A percentile compares a stretch with the other conserved stretches of the same genome.
Evolutionary conservation across 202 grass and related monocot species (phyloP).

Genomic region (Panicum hallii): DNA sequence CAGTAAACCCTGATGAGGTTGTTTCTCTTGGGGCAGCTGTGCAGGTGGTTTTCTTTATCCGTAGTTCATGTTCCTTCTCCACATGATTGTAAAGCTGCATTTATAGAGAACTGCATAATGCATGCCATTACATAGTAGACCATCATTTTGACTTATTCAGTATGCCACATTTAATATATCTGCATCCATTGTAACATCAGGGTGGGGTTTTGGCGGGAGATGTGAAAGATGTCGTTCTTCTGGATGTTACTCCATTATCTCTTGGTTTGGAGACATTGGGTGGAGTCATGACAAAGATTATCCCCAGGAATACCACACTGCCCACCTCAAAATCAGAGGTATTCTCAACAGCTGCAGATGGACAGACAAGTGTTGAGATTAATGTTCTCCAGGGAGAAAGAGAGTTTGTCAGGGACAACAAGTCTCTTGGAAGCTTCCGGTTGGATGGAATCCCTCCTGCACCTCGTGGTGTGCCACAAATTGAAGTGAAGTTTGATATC

Average conservation of each 20-base stretch:
- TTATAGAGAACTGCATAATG: not conserved
- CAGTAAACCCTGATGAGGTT: constrained; percentile 96
- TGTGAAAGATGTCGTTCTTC: constrained; percentile 94
- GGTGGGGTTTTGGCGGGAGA: constrained; percentile 90
- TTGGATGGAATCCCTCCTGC: constrained; percentile 94
- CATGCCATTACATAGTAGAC: not conserved
- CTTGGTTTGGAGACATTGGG: constrained; percentile 92
- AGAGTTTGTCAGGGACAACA: constrained; percentile 96
- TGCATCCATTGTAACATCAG: constrained; percentile 48
- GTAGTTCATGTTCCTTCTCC: constrained; percentile 6
- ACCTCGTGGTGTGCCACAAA: constrained; percentile 85
- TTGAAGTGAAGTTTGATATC: constrained; percentile 98
- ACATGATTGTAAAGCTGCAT: constrained; percentile 3
- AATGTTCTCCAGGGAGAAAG: constrained; percentile 96
- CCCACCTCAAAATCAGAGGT: constrained; percentile 96
- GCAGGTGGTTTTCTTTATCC: constrained; percentile 63
- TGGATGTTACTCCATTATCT: constrained; percentile 85
- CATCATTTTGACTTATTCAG: constrained; percentile 17
- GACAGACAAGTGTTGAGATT: constrained; percentile 90
- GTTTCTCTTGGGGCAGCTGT: constrained; percentile 93
- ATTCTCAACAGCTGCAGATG: constrained; percentile 92
- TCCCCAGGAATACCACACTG: constrained; percentile 85
- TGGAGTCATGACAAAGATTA: constrained; percentile 98
- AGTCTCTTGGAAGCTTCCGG: constrained; percentile 88
- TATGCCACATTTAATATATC: constrained; percentile 17